Percentiles rank a stretch among this genome's conserved stretches.
These are phyloP conservation scores for Entomortierella beljakovae DNA, from an alignment of 192 early-diverging fungal species.

Conservation along the genomic window DNA sequence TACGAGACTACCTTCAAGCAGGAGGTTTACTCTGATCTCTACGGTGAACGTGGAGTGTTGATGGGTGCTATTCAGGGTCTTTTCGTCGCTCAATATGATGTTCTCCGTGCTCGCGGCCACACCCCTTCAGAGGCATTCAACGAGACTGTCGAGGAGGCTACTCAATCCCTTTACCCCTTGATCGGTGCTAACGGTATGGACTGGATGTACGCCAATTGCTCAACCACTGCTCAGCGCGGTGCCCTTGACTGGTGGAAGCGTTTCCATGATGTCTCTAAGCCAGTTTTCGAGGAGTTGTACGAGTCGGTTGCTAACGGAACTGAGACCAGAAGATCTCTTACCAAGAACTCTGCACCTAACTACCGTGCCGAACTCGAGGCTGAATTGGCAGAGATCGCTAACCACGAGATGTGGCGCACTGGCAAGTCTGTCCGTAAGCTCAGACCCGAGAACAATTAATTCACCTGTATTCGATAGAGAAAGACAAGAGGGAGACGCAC, in stretches of 20 bases:
- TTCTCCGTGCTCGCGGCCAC: constrained; percentile 93
- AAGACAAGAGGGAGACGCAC: neutral
- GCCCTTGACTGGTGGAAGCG: constrained; percentile 97
- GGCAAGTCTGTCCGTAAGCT: constrained; percentile 89
- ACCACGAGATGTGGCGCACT: constrained; percentile 91
- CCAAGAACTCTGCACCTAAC: constrained; percentile 89
- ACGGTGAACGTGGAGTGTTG: constrained; percentile 96
- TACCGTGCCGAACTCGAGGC: constrained; percentile 94
- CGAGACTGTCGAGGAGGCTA: constrained; percentile 99
- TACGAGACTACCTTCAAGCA: constrained; percentile 98
- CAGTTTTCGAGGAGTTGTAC: constrained; percentile 94
- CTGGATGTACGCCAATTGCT: constrained; percentile 97
- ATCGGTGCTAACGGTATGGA: constrained; percentile 97
- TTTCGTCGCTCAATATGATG: constrained; percentile 97
- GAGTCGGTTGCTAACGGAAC: constrained; percentile 86
- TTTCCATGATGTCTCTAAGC: constrained; percentile 94
- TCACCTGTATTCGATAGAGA: too few relatives aligned
- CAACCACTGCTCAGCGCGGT: constrained; percentile 95
- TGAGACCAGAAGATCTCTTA: constrained; percentile 87
- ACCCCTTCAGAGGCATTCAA: constrained; percentile 98
- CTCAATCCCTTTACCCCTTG: constrained; percentile 96
- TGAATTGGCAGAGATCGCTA: constrained; percentile 89
- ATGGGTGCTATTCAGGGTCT: constrained; percentile 99
- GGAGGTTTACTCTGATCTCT: constrained; percentile 97
- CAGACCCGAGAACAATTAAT: constrained; percentile 86